Evolutionary conservation across 2,329 filamentous ascomycete genomes (phyloP).

Genomic region (Cryphonectria carpinicola): DNA sequence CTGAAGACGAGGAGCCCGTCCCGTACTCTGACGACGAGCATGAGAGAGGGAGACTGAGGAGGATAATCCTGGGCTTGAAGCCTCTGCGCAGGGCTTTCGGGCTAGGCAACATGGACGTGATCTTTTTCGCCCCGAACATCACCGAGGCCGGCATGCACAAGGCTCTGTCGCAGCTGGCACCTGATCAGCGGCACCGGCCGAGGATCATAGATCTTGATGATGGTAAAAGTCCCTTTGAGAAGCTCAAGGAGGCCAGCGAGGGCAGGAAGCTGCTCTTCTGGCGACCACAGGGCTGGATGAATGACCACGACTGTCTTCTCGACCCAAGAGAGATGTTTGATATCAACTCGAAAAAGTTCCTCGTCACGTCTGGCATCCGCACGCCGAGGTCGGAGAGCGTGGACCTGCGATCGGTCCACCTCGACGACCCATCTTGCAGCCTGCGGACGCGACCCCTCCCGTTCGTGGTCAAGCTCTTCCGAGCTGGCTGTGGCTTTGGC

Average conservation of each 20-base stretch:
- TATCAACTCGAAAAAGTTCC: conserved; percentile 33
- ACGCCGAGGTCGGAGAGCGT: conserved; percentile 30
- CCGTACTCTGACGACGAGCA: conserved; percentile 29
- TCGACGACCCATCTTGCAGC: conserved; percentile 17
- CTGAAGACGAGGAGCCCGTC: conserved; percentile 34
- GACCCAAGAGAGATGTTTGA: conserved; percentile 32
- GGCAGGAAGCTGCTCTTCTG: conserved; percentile 33
- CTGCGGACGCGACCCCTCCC: conserved; percentile 29
- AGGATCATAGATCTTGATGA: conserved; percentile 30
- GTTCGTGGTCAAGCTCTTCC: conserved; percentile 34
- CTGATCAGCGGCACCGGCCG: conserved; percentile 31
- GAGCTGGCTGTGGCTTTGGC: conserved; percentile 34
- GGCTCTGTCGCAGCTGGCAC: conserved; percentile 32
- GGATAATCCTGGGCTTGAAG: conserved; percentile 33
- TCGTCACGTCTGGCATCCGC: conserved; percentile 31
- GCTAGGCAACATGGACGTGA: conserved; percentile 32
- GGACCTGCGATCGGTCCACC: conserved; percentile 24
- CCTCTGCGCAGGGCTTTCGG: conserved; percentile 33
- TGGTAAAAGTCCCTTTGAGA: conserved; percentile 5
- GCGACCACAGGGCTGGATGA: conserved; percentile 34
- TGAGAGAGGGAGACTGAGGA: conserved; percentile 30
- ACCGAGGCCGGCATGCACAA: conserved; percentile 28
- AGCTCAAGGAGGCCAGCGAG: conserved; percentile 24
- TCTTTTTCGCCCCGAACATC: conserved; percentile 32
- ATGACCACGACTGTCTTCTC: conserved; percentile 31